Base-by-base conservation (phyloP, 768 basidiomycete genomes). In the Termitomyces sp. region DNA sequence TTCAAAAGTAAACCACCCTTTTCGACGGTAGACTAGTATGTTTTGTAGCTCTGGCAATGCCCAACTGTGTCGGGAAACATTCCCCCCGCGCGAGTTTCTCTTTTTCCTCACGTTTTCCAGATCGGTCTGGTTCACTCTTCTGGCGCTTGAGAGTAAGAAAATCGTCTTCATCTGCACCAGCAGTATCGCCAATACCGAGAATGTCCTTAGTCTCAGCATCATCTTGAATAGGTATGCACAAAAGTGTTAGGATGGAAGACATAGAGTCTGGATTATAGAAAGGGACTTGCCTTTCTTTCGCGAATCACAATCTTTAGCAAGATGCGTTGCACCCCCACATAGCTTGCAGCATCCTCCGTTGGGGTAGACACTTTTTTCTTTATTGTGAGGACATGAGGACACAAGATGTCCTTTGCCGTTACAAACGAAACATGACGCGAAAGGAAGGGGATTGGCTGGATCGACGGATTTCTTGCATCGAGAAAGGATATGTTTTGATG, bases 161-260 rank as follows among this genome's bases (percentile, higher is more conserved):
- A 71, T 97, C 96, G 69, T 98, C 96, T 72, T 98, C 96, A 70
- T 98, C 96, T 9, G 96, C 89, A 29, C 94, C 93, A 0, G 82
- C 86, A 43, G 79, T 85, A 36, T 70, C 70, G 17, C 83, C 82
- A 7, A 81, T 73, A 17, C 86, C 80, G 0, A 83, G 65, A 0
- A 79, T 65, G 7, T 68, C 65, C 3, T 76, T 70, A 3, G 70
- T 73, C 11, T 82, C 72, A 0, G 73, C 69, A 25, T 73, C 73
- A 70, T 78, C 79, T 77, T 66, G 46, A 65, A 70, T 55, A 63
- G 14, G 29, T 45, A 25, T 54, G 7, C 3, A 34, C 47, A 3
- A 36, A 47, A 11, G 6, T 14, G 20, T 51, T 43, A 57, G 47
- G 25, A 57, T 20, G 20, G 15, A 14, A 57, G 8, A 25, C n/a